Evolutionary conservation across 2,329 filamentous ascomycete species (phyloP).

Genomic region (Ambrosiella xylebori): DNA sequence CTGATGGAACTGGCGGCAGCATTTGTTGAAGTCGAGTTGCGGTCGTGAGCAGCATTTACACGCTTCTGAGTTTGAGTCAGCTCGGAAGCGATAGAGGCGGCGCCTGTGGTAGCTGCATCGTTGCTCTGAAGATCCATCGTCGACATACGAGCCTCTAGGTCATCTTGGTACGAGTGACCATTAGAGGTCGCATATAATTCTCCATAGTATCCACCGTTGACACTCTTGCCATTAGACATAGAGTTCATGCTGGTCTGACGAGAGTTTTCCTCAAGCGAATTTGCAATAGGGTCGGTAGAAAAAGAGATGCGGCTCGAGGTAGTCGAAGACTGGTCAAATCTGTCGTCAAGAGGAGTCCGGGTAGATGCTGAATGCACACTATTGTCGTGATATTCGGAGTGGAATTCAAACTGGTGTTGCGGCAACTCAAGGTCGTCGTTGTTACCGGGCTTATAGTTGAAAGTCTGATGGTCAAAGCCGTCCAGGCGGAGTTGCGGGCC

Average conservation of each 20-base stretch:
- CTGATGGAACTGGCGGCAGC: slow-evolving; percentile 4
- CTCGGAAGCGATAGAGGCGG: slow-evolving; percentile 5
- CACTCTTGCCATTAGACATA: slow-evolving; percentile 2
- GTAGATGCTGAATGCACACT: slow-evolving; percentile 12
- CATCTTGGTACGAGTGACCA: slow-evolving; percentile 4
- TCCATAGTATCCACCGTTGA: background rate
- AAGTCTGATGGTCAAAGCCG: slow-evolving; percentile 8
- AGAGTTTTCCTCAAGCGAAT: slow-evolving; percentile 7
- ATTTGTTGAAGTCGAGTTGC: background rate
- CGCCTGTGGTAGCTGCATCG: slow-evolving; percentile 4
- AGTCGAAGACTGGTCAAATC: slow-evolving; percentile 12
- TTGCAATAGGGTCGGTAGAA: slow-evolving; percentile 5
- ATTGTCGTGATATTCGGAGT: slow-evolving; percentile 11
- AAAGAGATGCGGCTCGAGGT: slow-evolving; percentile 6
- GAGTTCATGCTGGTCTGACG: slow-evolving; percentile 12
- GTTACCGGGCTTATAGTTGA: slow-evolving; percentile 1
- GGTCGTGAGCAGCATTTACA: slow-evolving; percentile 4
- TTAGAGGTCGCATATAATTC: background rate
- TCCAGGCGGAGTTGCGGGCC: slow-evolving; percentile 5
- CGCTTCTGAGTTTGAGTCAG: slow-evolving; percentile 8
- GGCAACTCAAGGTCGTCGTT: slow-evolving; percentile 6
- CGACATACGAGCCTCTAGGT: slow-evolving; percentile 11
- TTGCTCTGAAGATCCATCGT: slow-evolving; percentile 9
- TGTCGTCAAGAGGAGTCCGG: slow-evolving; percentile 9
- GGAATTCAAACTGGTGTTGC: slow-evolving; percentile 12